These are phyloP conservation scores for Trichophyton benhamiae DNA, from an alignment of 2,329 filamentous ascomycete genomes.

Conservation along the genomic window DNA sequence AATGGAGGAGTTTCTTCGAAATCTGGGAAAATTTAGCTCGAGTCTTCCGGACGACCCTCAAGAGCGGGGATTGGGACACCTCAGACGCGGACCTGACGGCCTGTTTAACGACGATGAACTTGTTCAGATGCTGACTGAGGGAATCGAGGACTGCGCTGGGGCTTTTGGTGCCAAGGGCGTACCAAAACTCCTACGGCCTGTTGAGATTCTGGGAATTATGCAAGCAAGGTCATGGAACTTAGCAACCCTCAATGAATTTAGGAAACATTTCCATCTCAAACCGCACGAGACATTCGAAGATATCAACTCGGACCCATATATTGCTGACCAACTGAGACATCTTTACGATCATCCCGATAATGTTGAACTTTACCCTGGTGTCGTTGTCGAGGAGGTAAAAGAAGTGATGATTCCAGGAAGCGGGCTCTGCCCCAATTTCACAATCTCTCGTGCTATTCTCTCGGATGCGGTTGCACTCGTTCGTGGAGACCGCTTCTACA, in stretches of 20 bases:
- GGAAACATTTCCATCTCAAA: conserved; percentile 49
- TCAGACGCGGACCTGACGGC: conserved; percentile 48
- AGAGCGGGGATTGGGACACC: conserved; percentile 49
- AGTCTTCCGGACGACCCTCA: conserved; percentile 48
- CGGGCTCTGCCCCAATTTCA: conserved; percentile 28
- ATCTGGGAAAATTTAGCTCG: conserved; percentile 44
- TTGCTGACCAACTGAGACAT: conserved; percentile 44
- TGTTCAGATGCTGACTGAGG: conserved; percentile 48
- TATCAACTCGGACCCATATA: conserved; percentile 45
- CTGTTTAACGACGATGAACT: conserved; percentile 57
- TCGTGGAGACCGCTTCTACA: conserved; percentile 32
- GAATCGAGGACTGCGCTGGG: conserved; percentile 58
- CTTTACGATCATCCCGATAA: conserved; percentile 54
- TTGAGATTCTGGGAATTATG: conserved; percentile 69
- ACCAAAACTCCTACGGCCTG: conserved; percentile 56
- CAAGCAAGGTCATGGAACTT: conserved; percentile 57
- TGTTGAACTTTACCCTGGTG: conserved; percentile 57
- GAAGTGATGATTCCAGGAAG: conserved; percentile 24
- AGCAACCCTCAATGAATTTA: conserved; percentile 42
- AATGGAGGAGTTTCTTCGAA: conserved; percentile 29
- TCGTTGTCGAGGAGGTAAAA: conserved; percentile 39
- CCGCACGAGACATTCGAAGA: conserved; percentile 47
- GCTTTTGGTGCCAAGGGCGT: conserved; percentile 60
- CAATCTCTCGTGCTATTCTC: conserved; percentile 30
- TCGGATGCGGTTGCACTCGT: conserved; percentile 34